Conservation (phyloP, 1,139 yeast species). For the Sporopachydermia cereana region DNA sequence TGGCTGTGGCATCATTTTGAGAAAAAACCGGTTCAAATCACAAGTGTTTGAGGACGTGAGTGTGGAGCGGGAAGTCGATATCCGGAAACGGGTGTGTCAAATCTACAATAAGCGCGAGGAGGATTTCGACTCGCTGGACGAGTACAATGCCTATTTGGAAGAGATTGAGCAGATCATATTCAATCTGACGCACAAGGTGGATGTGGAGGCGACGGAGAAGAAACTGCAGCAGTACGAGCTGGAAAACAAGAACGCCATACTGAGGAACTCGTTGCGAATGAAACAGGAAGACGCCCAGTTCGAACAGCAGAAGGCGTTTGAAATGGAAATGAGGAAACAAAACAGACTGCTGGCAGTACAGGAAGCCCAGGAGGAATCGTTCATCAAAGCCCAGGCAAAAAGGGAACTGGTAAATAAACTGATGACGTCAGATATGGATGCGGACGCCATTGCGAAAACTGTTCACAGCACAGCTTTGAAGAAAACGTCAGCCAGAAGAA, state of each 20-base stretch:
- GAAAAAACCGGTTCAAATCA: slow-evolving; percentile 82
- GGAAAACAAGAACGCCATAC: slow-evolving; percentile 62
- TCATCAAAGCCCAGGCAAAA: slow-evolving; percentile 39
- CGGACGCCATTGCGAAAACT: slow-evolving; percentile 38
- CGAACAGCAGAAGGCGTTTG: slow-evolving; percentile 52
- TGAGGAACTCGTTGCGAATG: slow-evolving; percentile 61
- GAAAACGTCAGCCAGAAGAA: slow-evolving; percentile 54
- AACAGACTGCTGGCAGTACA: slow-evolving; percentile 24
- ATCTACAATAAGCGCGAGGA: slow-evolving; percentile 74
- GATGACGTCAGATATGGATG: slow-evolving; percentile 37
- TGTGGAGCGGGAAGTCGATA: slow-evolving; percentile 88
- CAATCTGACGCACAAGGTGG: slow-evolving; percentile 60
- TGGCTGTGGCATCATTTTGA: slow-evolving; percentile 72
- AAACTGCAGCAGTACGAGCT: slow-evolving; percentile 61
- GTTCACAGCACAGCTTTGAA: slow-evolving; percentile 53
- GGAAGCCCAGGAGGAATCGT: slow-evolving; percentile 24
- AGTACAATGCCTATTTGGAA: slow-evolving; percentile 70
- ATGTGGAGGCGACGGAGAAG: slow-evolving; percentile 60
- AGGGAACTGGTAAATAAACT: slow-evolving; percentile 64
- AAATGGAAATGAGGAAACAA: slow-evolving; percentile 37
- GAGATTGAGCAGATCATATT: slow-evolving; percentile 72
- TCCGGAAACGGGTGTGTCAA: slow-evolving; percentile 62
- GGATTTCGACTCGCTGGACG: slow-evolving; percentile 51
- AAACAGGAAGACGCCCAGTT: slow-evolving; percentile 55
- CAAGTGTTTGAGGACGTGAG: slow-evolving; percentile 84